Evolutionary conservation across 2,329 filamentous ascomycete genomes (phyloP).

Genomic region (Colletotrichum noveboracense): DNA sequence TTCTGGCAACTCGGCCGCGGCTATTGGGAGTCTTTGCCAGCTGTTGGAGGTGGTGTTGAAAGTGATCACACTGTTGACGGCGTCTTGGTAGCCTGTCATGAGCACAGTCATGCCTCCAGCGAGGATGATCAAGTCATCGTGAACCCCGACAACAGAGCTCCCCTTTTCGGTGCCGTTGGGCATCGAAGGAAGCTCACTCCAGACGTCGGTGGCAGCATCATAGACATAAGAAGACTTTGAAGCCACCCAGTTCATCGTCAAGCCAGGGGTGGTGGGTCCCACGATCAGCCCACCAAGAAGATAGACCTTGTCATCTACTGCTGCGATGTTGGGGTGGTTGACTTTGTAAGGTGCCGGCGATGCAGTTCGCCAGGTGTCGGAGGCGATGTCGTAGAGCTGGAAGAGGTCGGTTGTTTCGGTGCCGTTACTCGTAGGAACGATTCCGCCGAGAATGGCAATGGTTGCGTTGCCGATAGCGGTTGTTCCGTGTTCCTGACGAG

Average conservation of each 20-base stretch:
- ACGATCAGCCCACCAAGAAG: slow-evolving; percentile 40
- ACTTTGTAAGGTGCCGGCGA: slow-evolving; percentile 31
- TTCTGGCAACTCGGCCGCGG: slow-evolving; percentile 33
- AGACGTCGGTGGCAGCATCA: slow-evolving; percentile 28
- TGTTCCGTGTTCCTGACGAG: not conserved
- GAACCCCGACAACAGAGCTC: slow-evolving; percentile 35
- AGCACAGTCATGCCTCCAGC: slow-evolving; percentile 40
- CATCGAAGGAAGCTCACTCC: slow-evolving; percentile 30
- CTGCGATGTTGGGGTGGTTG: slow-evolving; percentile 43
- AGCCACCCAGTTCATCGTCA: slow-evolving; percentile 27
- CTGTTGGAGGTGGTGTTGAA: slow-evolving; percentile 31
- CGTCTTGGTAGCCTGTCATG: slow-evolving; percentile 25
- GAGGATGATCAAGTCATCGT: slow-evolving; percentile 35
- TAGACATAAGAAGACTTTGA: slow-evolving; percentile 33
- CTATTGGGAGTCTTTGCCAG: slow-evolving; percentile 32
- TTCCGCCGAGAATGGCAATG: not conserved
- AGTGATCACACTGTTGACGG: slow-evolving; percentile 31
- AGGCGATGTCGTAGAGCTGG: slow-evolving; percentile 32
- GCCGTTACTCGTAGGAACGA: not conserved
- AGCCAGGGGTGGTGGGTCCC: slow-evolving; percentile 15
- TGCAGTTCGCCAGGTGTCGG: slow-evolving; percentile 31
- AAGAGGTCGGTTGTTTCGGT: not conserved
- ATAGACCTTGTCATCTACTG: slow-evolving; percentile 34
- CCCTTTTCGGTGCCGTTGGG: slow-evolving; percentile 33
- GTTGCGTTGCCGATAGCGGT: not conserved